A percentile compares a stretch with the other conserved stretches of the same genome.
Conservation (phyloP, 208 protist genomes). For the Jaenimonas drosophilae region DNA sequence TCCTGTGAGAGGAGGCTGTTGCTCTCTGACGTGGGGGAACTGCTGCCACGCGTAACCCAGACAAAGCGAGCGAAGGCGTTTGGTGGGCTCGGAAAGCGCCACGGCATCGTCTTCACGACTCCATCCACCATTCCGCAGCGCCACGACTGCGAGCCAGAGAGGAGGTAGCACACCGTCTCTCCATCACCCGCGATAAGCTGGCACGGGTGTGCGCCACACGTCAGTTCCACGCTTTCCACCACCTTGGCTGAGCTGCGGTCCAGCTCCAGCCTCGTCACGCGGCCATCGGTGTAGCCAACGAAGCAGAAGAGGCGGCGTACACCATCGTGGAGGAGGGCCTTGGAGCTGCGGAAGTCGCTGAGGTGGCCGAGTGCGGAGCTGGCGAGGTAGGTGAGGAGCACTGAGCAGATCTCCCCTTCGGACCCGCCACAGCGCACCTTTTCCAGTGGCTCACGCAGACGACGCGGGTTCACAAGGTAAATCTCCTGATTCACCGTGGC, state of each 20-base stretch:
- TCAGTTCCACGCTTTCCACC: slow-evolving; percentile 26
- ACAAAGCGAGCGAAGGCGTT: slow-evolving; percentile 50
- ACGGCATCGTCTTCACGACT: slow-evolving; percentile 50
- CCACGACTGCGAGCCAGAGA: slow-evolving; percentile 54
- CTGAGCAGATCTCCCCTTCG: slow-evolving; percentile 30
- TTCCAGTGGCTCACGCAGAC: slow-evolving; percentile 58
- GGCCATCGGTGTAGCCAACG: slow-evolving; percentile 61
- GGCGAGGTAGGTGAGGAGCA: slow-evolving; percentile 67
- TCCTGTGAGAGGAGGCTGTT: background rate
- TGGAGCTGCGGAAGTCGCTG: slow-evolving; percentile 1
- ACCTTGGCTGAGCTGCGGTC: slow-evolving; percentile 45
- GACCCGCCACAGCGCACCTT: slow-evolving; percentile 25
- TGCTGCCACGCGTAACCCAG: slow-evolving; percentile 13
- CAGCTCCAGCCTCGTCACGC: slow-evolving; percentile 55
- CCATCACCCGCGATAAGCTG: slow-evolving; percentile 63
- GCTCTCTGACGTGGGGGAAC: slow-evolving; percentile 1
- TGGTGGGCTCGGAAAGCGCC: slow-evolving; percentile 50
- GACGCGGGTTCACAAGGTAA: slow-evolving; percentile 46
- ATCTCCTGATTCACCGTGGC: slow-evolving; percentile 58
- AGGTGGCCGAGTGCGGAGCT: slow-evolving; percentile 2
- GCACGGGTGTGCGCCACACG: slow-evolving; percentile 46
- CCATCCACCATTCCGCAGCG: slow-evolving; percentile 52
- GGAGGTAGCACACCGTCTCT: slow-evolving; percentile 57
- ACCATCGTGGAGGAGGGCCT: slow-evolving; percentile 4
- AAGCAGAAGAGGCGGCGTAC: slow-evolving; percentile 50